Evolutionary conservation across 257 asterid genomes (phyloP).

Genomic region (Fraxinus excelsior): DNA sequence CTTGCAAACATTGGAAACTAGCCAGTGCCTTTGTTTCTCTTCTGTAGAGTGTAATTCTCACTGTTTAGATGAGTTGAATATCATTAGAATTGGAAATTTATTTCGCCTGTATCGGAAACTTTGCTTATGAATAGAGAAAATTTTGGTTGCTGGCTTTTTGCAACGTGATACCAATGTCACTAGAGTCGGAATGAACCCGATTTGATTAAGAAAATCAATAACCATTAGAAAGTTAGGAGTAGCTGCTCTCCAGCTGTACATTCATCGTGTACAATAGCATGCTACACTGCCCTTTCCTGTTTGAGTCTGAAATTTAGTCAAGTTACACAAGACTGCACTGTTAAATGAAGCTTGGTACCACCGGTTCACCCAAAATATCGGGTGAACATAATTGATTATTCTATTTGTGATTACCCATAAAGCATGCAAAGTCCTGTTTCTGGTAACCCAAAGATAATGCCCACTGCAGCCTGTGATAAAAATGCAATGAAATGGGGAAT

Average conservation of each 20-base stretch:
- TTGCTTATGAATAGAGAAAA: background rate
- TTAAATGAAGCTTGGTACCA: background rate
- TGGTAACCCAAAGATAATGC: no score
- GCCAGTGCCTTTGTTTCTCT: background rate
- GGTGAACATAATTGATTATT: no score
- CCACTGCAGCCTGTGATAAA: no score
- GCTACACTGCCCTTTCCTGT: background rate
- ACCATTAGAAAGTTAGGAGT: background rate
- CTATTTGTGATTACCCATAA: no score
- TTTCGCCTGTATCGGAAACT: background rate
- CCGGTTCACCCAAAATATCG: no score
- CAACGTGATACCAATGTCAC: background rate
- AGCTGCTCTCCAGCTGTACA: background rate
- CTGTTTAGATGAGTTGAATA: background rate
- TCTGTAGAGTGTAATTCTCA: background rate
- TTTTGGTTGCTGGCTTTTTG: background rate
- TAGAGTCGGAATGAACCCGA: background rate
- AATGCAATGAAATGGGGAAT: background rate
- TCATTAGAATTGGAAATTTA: background rate
- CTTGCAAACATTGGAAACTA: background rate
- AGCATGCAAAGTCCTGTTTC: no score
- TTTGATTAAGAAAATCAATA: no score
- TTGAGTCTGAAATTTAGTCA: background rate
- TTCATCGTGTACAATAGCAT: background rate
- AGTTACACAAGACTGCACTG: no score